Conservation (phyloP, 1,139 yeast genomes). For the Nakaseomyces uthaithaninus region DNA sequence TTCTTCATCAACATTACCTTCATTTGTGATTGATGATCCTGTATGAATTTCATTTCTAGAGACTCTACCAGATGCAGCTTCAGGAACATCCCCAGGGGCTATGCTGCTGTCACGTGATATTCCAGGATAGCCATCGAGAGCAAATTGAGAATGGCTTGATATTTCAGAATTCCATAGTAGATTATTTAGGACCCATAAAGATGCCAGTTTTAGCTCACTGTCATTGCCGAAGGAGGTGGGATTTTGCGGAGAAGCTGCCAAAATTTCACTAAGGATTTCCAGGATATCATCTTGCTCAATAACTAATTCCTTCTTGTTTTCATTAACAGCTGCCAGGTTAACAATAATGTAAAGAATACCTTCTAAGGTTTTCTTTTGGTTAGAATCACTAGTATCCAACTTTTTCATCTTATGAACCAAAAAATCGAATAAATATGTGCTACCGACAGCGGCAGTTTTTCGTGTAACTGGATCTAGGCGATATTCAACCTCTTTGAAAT, state of each 20-base stretch:
- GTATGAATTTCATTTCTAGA: conserved; percentile 7
- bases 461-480: conserved; percentile 21
- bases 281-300: conserved; percentile 38
- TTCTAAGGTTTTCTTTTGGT: conserved; percentile 35
- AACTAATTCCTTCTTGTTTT: conserved; percentile 40
- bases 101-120: conserved; percentile 16
- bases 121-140: conserved; percentile 10
- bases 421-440: conserved; percentile 33
- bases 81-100: conserved; percentile 16
- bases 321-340: conserved; percentile 50
- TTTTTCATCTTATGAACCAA: conserved; percentile 33
- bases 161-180: conserved; percentile 42
- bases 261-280: conserved; percentile 31
- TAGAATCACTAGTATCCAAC: conserved; percentile 20
- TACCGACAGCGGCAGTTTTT: conserved; percentile 18
- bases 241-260: conserved; percentile 20
- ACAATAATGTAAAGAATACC: conserved; percentile 48
- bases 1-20: conserved; percentile 26
- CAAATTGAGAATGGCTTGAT: conserved; percentile 12
- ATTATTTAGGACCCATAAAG: conserved; percentile 53
- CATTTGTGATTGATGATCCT: background rate
- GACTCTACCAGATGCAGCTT: conserved; percentile 3
- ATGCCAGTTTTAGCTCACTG: conserved; percentile 42
- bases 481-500: conserved; percentile 27
- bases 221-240: conserved; percentile 32